phyloP scores from a whole-genome alignment of 148 eudicot genomes.

The Cornus controversa region DNA sequence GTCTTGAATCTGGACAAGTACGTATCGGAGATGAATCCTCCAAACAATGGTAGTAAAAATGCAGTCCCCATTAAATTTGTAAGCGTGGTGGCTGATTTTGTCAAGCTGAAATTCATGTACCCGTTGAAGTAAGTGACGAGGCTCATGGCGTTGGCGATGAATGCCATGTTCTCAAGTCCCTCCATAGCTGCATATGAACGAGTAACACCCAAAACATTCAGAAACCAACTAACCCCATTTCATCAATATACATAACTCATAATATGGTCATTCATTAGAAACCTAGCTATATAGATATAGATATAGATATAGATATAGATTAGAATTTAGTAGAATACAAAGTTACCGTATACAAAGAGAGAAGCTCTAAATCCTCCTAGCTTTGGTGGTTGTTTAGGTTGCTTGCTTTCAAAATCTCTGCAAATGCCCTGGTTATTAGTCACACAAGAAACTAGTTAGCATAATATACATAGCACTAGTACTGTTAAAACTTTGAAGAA shows the following conservation, averaged over 20 bases:
- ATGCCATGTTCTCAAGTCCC: conserved; percentile 46
- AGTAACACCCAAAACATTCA: no score
- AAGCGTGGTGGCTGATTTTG: conserved; percentile 54
- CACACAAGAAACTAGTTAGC: conserved; percentile 5
- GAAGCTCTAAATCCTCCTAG: conserved; percentile 48
- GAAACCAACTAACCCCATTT: background rate
- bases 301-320: background rate
- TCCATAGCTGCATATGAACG: conserved; percentile 28
- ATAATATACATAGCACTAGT: background rate
- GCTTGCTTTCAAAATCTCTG: conserved; percentile 19
- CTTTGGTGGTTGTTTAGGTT: conserved; percentile 14
- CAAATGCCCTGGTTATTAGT: conserved; percentile 24
- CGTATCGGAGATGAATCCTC: conserved; percentile 52
- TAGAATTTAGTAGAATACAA: background rate
- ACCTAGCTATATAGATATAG: background rate
- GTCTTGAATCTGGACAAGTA: conserved; percentile 55
- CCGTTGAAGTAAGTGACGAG: conserved; percentile 46
- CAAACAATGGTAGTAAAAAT: conserved; percentile 38
- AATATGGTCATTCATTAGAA: background rate
- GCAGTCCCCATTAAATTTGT: conserved; percentile 52
- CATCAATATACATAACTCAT: background rate
- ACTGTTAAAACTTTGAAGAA: no score
- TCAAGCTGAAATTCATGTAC: conserved; percentile 53
- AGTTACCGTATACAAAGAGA: conserved; percentile 38
- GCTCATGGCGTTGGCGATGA: conserved; percentile 36